Evolutionary conservation across 148 eudicot species (phyloP), one percentile per base, ranked within the genome.

Genomic region (Rhododendron williamsianum): DNA sequence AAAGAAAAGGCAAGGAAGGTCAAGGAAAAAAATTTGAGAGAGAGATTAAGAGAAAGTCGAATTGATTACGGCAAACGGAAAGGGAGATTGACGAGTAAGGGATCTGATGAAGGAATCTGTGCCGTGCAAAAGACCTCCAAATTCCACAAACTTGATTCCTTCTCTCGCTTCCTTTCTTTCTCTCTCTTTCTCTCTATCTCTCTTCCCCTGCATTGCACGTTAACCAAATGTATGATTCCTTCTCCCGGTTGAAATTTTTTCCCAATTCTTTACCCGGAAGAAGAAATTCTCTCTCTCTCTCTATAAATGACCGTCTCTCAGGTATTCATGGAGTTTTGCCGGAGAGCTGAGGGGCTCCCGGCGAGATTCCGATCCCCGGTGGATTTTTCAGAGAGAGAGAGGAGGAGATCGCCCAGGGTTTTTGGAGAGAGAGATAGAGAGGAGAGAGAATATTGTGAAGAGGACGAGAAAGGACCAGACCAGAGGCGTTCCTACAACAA

Each of bases 31-130:
- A 23, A 21, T 25, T 36, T 9, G 87, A 82, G 45, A 81, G 87
- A 87, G 60, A 45, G 41, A 65, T 11, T 25, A 13, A 65, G 41
- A 65, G 30, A 65, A 13, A 65, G n/a, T 6, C 33, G 95, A 93
- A 94, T 95, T 88, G 85, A 94, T 91, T 94, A 90, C 83, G 90
- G 95, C 90, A 90, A 58, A 94, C 93, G 98, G 92, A 88, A 92
- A 91, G 92, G 74, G 56, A 89, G 82, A 87, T 84, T 81, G 88
- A 85, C 78, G 90, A 86, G 86, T 84, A 82, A 91, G 88, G 89
- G 91, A 89, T 87, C 91, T 91, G 65, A 9, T 58, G 87, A 84
- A 87, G 84, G 92, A 86, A 90, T 89, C 92, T 91, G 92, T 92
- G 96, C 87, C 95, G 94, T 94, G 98, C 93, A 91, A 90, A 67